Conservation (phyloP, 495 filamentous ascomycete genomes). For the Tuber calosporum region DNA sequence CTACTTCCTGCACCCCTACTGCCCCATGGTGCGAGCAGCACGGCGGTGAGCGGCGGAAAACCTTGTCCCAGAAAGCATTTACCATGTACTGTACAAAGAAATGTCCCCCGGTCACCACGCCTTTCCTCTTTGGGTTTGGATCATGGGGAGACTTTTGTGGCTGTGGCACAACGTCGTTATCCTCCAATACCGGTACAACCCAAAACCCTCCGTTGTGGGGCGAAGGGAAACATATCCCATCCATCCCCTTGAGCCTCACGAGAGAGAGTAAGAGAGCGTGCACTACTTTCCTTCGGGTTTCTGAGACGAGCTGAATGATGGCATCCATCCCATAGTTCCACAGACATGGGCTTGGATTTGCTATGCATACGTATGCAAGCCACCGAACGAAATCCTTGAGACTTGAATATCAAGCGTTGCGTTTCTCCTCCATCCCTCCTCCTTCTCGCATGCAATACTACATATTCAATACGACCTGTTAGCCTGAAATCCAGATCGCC, state of each 20-base stretch:
- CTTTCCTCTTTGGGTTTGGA: constrained; percentile 6
- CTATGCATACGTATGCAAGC: constrained; percentile 28
- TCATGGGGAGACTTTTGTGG: background rate
- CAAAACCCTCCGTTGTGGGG: constrained; percentile 17
- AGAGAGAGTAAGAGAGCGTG: background rate
- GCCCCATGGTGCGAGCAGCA: constrained; percentile 8
- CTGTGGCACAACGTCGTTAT: constrained; percentile 2
- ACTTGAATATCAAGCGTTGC: constrained; percentile 19
- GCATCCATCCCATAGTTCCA: constrained; percentile 23
- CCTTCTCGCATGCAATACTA: constrained; percentile 25
- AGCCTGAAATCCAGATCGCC: background rate
- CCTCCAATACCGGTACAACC: background rate
- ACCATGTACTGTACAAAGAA: background rate
- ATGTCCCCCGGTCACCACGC: constrained; percentile 13
- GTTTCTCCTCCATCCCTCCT: constrained; percentile 23
- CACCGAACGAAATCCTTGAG: background rate
- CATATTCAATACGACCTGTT: constrained; percentile 10
- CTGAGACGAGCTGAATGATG: constrained; percentile 35
- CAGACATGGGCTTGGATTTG: constrained; percentile 20
- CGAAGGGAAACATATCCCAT: constrained; percentile 20
- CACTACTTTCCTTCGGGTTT: constrained; percentile 21
- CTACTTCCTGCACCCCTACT: background rate
- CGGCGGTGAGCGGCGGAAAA: constrained; percentile 31
- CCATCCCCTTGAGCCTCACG: constrained; percentile 33
- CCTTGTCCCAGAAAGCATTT: background rate